Evolutionary conservation across 441 rosid species (phyloP), one percentile per base, ranked within the genome.

Genomic region (Omphalea diandra): DNA sequence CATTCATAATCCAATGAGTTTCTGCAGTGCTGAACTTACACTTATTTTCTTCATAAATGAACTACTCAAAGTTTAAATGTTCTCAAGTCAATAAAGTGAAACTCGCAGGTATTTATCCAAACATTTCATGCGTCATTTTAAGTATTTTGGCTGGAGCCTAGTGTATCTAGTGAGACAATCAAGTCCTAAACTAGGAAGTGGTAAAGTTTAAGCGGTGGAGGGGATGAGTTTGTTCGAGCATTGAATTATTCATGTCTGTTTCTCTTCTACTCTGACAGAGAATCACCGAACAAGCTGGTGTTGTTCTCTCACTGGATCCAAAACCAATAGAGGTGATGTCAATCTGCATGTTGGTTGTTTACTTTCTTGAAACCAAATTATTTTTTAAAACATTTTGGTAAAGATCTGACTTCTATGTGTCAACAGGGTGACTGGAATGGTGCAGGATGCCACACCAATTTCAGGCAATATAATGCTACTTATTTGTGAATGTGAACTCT

Each of bases 361-460:
- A 1, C 59, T 26, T 26, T 52, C 7, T 67, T 40, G 67, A 29
- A 15, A 12, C 7, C 31, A 38, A 27, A 49, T 9, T 3, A 58
- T 64, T 33, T 47, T 18, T 20, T 11, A 15, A 15, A 2, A 12
- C 0, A 3, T 22, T 20, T 4, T 9, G 63, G 10, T 41, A 58
- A 46, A 47, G 66, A 24, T 56, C 61, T 55, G 17, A 36, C 7
- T 58, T 54, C 73, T 38, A 65, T 17, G 26, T 62, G 40, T 69
- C 59, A 44, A 32, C 82, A 92, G 98, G 99, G 99, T 71, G 99
- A 94, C 73, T 94, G 98, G 99, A 94, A 94, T 27, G 99, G 99
- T 75, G 99, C 99, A 65, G 99, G 99, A 72, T 94, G 98, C 80
- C 99, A 94, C 82, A 92, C 97, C 79, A 94, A 94, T 66, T 94